These are phyloP conservation scores for Wickerhamomyces strasburgensis DNA, from an alignment of 805 yeast genomes.

Conservation along the genomic window DNA sequence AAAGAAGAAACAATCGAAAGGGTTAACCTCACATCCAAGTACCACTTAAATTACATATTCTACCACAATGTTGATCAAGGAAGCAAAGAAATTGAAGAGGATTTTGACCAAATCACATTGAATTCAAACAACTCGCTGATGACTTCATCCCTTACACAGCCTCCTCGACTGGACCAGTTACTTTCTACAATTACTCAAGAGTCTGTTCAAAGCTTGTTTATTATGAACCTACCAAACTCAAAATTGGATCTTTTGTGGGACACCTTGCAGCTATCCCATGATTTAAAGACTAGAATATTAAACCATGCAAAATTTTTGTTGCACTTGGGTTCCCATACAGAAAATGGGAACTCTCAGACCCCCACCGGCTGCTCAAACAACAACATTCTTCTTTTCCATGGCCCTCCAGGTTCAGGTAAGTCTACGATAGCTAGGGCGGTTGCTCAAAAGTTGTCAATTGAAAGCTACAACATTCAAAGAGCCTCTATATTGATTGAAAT, in stretches of 20 bases:
- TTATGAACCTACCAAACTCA: conserved; percentile 27
- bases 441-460: conserved; percentile 35
- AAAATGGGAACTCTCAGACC: too few species aligned
- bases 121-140: too few species aligned
- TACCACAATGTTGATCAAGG: conserved; percentile 5
- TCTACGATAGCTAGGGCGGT: conserved; percentile 37
- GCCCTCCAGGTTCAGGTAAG: conserved; percentile 46
- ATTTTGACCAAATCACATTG: conserved; percentile 29
- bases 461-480: background rate
- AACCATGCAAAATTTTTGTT: conserved; percentile 17
- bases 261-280: conserved; percentile 27
- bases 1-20: background rate
- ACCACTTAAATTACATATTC: conserved; percentile 2
- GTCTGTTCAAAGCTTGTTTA: conserved; percentile 7
- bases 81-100: conserved; percentile 13
- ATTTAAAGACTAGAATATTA: conserved; percentile 28
- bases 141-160: too few species aligned
- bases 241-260: conserved; percentile 33
- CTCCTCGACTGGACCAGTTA: conserved; percentile 9
- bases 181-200: conserved; percentile 10
- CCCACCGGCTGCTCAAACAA: conserved; percentile 14
- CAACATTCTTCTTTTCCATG: conserved; percentile 30
- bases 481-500: conserved; percentile 35
- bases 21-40: background rate
- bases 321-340: background rate